Evolutionary conservation across 768 basidiomycete genomes (phyloP), one percentile per base, ranked within the genome.

Genomic region (Xerocomellus amylosporus): DNA sequence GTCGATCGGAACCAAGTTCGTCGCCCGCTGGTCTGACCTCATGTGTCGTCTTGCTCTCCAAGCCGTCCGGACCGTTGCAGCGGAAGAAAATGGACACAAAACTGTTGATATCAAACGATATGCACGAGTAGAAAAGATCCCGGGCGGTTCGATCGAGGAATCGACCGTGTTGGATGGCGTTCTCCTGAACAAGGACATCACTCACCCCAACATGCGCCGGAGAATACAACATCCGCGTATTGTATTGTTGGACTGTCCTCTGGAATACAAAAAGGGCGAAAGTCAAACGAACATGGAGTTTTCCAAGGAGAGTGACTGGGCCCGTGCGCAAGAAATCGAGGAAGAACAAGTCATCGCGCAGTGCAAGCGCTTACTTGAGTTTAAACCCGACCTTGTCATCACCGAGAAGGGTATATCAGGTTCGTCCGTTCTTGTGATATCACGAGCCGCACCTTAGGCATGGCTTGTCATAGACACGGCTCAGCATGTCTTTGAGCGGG

Each of bases 241-340:
- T 46, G 75, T 98, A 22, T 73, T 98, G 38, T 75, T 98, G 38
- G 94, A 97, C 71, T 98, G 95, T 71, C 94, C 95, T 10, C 74
- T 98, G 53, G 96, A 98, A 75, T 98, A 99, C 77, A 99, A 98
- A 77, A 98, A 98, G 79, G 96, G 96, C 26, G 97, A 98, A 77
- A 85, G 82, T 53, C 97, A 99, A 74, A 98, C 97, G 56, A 97
- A 98, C 70, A 98, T 98, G 80, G 96, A 98, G 75, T 93, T 98
- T 60, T 87, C 86, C 41, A 93, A 92, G 73, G 95, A 95, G 75
- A 78, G 79, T 19, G 95, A 99, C 68, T 99, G 94, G 92, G 85
- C 87, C 49, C 76, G 92, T 44, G 88, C 93, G 24, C 88, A 95
- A 72, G 84, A 90, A 68, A 90, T 98, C 55, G 97, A 98, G 76